phyloP scores from a whole-genome alignment of 2,329 filamentous ascomycete species.

The Chrysoporthe austroafricana region DNA sequence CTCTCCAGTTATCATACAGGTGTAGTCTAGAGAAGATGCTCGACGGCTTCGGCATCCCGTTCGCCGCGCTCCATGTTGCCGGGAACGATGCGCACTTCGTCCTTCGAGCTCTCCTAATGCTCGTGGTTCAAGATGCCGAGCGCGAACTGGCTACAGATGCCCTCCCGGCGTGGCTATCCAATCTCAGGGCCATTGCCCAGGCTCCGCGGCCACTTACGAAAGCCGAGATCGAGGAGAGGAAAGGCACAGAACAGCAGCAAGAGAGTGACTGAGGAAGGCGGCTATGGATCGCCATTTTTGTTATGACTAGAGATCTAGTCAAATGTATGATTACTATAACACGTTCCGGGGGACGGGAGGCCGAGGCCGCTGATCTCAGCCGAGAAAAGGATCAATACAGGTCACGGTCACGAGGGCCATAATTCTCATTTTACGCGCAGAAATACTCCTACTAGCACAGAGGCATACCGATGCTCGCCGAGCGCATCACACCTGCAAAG shows the following conservation, averaged over 20 bases:
- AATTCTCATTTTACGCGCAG: too few relatives aligned
- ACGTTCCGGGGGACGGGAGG: too few relatives aligned
- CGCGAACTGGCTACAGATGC: too few relatives aligned
- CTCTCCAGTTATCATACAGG: background rate
- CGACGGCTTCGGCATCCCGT: background rate
- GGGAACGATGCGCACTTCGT: conserved; percentile 7
- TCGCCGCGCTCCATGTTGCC: background rate
- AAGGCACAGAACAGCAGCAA: background rate
- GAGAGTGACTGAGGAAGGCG: background rate
- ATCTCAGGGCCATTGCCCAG: too few relatives aligned
- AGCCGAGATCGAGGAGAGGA: too few relatives aligned
- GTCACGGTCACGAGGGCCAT: too few relatives aligned
- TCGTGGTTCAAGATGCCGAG: background rate
- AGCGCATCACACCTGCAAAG: conserved; percentile 55
- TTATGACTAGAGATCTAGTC: background rate
- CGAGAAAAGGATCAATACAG: too few relatives aligned
- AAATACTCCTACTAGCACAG: too few relatives aligned
- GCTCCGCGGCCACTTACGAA: too few relatives aligned
- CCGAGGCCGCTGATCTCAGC: too few relatives aligned
- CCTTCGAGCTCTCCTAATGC: conserved; percentile 10
- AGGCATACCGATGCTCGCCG: background rate
- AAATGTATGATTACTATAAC: background rate
- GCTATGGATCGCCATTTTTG: background rate
- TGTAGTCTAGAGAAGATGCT: conserved; percentile 3
- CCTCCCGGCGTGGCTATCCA: too few relatives aligned